Base-by-base conservation (phyloP, 148 eudicot species). In the Cornus florida region DNA sequence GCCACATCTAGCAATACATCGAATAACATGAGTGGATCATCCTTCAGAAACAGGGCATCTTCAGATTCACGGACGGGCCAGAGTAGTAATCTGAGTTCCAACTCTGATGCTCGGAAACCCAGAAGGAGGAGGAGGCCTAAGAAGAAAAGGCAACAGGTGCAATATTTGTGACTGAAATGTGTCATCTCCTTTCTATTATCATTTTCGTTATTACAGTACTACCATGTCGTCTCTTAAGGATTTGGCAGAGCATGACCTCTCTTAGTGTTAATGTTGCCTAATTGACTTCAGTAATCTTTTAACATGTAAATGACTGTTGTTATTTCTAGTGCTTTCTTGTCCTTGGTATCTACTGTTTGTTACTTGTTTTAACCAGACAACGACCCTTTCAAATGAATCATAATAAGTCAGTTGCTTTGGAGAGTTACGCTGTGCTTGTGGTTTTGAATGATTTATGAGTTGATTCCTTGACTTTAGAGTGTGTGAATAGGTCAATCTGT, bases 71-170 rank as follows among this genome's bases (percentile, higher is more conserved):
- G 73, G 46, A 85, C 85, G 6, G 91, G 98, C 32, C 92, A 94
- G 79, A 90, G 91, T 77, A 89, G 94, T 83, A 94, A 89, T 75
- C 57, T 92, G 77, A 96, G 98, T 82, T 93, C 98, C 75, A 93
- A 90, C 81, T 96, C 98, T 38, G 99, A 96, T 82, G 97, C 98
- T 35, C 89, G 84, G 60, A 96, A 93, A 77, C 92, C 92, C 22
- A 80, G 82, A 73, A 91, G 98, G 78, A 96, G 94, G 90, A 92
- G 99, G 86, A 88, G 98, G 81, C 98, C 98, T 39, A 95, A 93
- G 89, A 96, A 96, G 92, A 93, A 88, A 78, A 93, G 84, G 72
- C 91, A 89, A 79, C 87, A 88, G 86, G 84, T 83, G 67, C 56
- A 71, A 48, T 81, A 59, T 64, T 43, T 28, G 19, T 41, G 64